Evolutionary conservation across 2,329 filamentous ascomycete genomes (phyloP), one percentile per base, ranked within the genome.

Genomic region (Aspergillus vadensis): DNA sequence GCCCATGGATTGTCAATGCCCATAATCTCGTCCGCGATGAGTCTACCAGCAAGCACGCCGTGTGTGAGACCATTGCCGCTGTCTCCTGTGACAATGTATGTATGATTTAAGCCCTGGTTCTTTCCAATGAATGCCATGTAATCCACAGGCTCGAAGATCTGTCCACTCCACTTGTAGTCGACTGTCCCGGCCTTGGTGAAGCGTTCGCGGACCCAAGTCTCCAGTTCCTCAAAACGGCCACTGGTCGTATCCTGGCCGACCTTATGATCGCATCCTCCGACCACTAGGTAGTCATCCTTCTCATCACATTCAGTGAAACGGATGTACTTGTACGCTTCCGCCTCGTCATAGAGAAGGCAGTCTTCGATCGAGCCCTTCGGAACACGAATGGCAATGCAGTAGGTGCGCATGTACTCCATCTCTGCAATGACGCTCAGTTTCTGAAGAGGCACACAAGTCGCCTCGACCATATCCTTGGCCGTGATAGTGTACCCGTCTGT

Each of bases 211-310:
- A 77, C 77, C 85, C 84, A 86, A 0, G 67, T 66, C 67, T 85
- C 83, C 4, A 86, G 77, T 64, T 85, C 81, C 1, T 74, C 71
- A 60, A 82, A 85, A 6, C 81, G 79, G 0, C 77, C 77, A 0
- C 73, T 68, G 1, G 80, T 74, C 7, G 2, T 78, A 72, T 81
- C 79, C 63, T 85, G 82, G 0, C 84, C 83, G n/a, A 86, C 83
- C 67, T 84, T 83, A 74, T 86, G 84, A 65, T 86, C 84, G 54
- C 81, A 81, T 1, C 84, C 84, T 6, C 84, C 84, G 5, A 86
- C 77, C 5, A 87, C 73, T 52, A 86, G 68, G 68, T 85, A 86
- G 64, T 86, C 83, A 47, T 84, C 72, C 57, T 81, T 72, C 0
- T 81, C 78, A 57, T 86, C 83, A 66, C 83, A 85, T 0, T 70